Base-by-base conservation (phyloP, 1,139 yeast species). In the Suhomyces bribrorum region DNA sequence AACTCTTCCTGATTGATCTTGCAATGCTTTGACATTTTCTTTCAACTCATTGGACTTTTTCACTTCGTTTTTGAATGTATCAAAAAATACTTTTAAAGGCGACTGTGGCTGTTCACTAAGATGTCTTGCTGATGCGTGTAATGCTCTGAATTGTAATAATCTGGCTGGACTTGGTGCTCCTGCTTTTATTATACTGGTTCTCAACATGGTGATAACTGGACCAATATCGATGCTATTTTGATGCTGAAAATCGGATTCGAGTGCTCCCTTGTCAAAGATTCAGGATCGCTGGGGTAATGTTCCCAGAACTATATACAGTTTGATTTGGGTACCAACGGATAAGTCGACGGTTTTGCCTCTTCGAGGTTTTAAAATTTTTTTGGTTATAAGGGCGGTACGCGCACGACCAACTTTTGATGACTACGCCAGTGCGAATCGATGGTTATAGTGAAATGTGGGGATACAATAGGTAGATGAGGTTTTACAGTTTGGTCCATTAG, bases 1-100 rank as follows among this genome's bases (percentile, higher is more conserved):
- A 61, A 94, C 79, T 55, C 90, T 81, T 26, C 97, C 98, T 3
- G 97, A 88, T 52, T 95, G 97, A 64, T 92, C 97, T 61, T 89
- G 96, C 43, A 94, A 75, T 11, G 96, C 96, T 64, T 92, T 92
- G 57, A 94, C 88, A 55, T 89, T 88, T 44, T 87, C 89, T 58
- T 92, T 95, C 44, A 94, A 75, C 59, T 94, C 98, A 53, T 77
- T 77, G 36, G 92, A 84, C 63, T 92, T 90, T 60, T 86, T 81
- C 80, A 96, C 92, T 66, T 94, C 99, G 43, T 75, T 73, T 59
- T 77, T 83, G 71, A 94, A 94, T 1, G 98, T 92, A 46, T 92
- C 95, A 47, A 88, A 80, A 61, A 94, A 94, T 39, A 94, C 96
- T 60, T 88, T 89, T 60, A 89, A 67, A 14, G 99, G 98, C 11